These are phyloP conservation scores for Trametes elegans DNA, from an alignment of 768 basidiomycete genomes.

Conservation along the genomic window DNA sequence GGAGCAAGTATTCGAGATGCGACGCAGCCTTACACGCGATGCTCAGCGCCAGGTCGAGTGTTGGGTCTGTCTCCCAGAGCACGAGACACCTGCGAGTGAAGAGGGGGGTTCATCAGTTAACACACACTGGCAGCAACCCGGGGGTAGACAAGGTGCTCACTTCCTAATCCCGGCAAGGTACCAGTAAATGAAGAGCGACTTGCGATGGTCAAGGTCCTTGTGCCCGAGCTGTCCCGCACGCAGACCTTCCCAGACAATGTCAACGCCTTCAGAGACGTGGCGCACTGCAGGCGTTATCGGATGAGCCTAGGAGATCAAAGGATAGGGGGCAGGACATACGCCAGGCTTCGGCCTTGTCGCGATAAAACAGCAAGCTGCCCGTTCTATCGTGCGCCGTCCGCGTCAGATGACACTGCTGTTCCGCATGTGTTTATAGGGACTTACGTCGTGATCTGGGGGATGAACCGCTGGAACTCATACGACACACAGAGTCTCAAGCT, in stretches of 20 bases:
- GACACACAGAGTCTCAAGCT: slow-evolving; percentile 13
- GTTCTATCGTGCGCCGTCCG: neutral
- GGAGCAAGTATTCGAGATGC: slow-evolving; percentile 5
- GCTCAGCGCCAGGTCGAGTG: neutral
- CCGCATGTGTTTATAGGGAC: neutral
- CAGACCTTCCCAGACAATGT: neutral
- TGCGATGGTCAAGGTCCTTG: slow-evolving; percentile 9
- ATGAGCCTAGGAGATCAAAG: neutral
- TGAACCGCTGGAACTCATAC: slow-evolving; percentile 16
- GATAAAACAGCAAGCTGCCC: slow-evolving; percentile 12
- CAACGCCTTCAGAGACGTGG: neutral
- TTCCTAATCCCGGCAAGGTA: slow-evolving; percentile 10
- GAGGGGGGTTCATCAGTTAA: neutral
- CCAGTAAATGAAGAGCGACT: slow-evolving; percentile 16
- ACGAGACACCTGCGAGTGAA: slow-evolving; percentile 1
- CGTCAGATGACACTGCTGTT: neutral
- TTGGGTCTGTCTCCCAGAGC: slow-evolving; percentile 9
- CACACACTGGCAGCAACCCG: neutral
- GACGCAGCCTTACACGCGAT: neutral
- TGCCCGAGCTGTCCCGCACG: neutral
- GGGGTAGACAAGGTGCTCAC: neutral
- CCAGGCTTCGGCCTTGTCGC: slow-evolving; percentile 17
- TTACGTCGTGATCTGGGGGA: slow-evolving; percentile 18
- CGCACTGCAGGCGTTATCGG: neutral
- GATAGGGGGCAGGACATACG: neutral